Percentiles rank a stretch among this genome's conserved stretches.
phyloP scores from a whole-genome alignment of 441 rosid species.

The Populus tomentosa region DNA sequence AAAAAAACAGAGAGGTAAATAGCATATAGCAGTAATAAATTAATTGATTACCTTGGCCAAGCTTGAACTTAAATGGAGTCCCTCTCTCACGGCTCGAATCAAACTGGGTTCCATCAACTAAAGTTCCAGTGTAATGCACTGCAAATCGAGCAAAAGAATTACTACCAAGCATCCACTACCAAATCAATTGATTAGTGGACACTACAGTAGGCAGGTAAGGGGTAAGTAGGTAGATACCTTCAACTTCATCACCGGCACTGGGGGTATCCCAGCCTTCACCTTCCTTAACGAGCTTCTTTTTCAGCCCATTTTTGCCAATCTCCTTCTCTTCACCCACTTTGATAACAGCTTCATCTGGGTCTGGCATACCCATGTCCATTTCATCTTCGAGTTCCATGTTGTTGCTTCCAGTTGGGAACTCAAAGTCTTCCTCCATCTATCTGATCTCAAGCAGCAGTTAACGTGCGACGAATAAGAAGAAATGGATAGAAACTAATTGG shows the following conservation, averaged over 20 bases:
- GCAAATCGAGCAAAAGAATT: neutral
- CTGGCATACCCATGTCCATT: conserved; percentile 24
- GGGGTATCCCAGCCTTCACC: conserved; percentile 59
- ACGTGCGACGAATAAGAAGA: too few relatives aligned
- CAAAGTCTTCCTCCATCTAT: conserved; percentile 54
- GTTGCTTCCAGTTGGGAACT: conserved; percentile 30
- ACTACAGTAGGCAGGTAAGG: neutral
- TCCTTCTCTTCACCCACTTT: conserved; percentile 55
- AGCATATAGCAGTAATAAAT: neutral
- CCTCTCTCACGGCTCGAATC: conserved; percentile 71
- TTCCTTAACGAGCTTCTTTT: conserved; percentile 53
- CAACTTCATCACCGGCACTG: conserved; percentile 49
- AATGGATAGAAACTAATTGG: neutral
- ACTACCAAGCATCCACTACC: neutral
- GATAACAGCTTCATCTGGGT: conserved; percentile 25
- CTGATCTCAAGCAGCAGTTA: neutral
- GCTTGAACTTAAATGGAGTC: conserved; percentile 68
- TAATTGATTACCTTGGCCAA: conserved; percentile 53
- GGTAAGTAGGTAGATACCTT: conserved; percentile 31
- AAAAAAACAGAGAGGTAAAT: neutral
- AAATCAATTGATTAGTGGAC: neutral
- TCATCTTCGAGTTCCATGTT: conserved; percentile 22
- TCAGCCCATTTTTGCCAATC: conserved; percentile 46
- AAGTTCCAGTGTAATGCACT: conserved; percentile 78
- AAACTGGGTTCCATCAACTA: conserved; percentile 64